phyloP scores from a whole-genome alignment of 1,284 basidiomycete genomes.

The Rhodotorula sp. region DNA sequence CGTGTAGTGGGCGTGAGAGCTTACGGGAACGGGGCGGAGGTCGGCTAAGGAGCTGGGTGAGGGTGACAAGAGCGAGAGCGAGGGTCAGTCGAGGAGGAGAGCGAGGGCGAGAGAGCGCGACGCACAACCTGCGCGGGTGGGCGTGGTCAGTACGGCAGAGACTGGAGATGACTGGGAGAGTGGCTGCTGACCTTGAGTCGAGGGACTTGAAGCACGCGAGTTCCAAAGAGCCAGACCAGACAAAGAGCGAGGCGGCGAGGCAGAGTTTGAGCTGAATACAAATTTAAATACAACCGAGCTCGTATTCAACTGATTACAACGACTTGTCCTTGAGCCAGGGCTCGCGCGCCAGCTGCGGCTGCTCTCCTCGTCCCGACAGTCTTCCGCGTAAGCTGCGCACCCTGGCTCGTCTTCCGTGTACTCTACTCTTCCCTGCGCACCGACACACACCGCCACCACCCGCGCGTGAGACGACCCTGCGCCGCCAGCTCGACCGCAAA shows the following conservation, averaged over 20 bases:
- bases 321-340: neutral
- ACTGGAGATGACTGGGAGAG: neutral
- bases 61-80: neutral
- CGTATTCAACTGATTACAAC: too few relatives aligned
- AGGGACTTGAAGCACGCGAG: conserved; percentile 1
- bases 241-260: neutral
- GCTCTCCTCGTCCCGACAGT: conserved; percentile 8
- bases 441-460: neutral
- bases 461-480: neutral
- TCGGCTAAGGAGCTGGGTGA: conserved; percentile 8
- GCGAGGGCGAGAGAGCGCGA: neutral
- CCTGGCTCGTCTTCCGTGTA: neutral
- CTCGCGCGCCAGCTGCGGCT: neutral
- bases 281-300: too few relatives aligned
- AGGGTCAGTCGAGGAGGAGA: neutral
- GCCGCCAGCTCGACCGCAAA: neutral
- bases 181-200: conserved; percentile 1
- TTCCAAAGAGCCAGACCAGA: conserved; percentile 5
- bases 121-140: too few relatives aligned
- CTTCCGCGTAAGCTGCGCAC: conserved; percentile 11
- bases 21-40: conserved; percentile 7
- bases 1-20: neutral
- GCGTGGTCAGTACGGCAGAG: neutral
- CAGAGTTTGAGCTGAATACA: too few relatives aligned
- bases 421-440: neutral